Base-by-base conservation (phyloP, 1,284 basidiomycete genomes). In the Boletus sp. region DNA sequence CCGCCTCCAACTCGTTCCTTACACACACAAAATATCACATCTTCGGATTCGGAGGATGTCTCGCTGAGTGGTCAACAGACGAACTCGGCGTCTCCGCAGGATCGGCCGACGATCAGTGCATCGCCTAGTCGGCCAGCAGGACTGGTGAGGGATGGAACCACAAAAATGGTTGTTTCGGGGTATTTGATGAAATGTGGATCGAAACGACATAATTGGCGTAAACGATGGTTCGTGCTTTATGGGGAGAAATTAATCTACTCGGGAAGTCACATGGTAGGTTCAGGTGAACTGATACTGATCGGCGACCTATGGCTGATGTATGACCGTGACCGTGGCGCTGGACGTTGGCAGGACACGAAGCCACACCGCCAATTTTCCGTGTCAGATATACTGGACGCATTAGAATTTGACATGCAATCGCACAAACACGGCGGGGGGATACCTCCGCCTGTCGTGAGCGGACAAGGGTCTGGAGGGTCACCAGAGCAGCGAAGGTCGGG, bases 141-240 rank as follows among this genome's bases (percentile, higher is more conserved):
- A 23, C 19, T 44, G 30, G 4, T 5, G 19, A 51, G 63, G 43
- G 77, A 78, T 26, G 86, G 87, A 58, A 74, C 78, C 6, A 72
- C 79, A 19, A 93, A 91, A 69, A 72, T 84, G 39, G 83, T 96
- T 25, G 64, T 94, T 5, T 82, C 86, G 25, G 94, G 94, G 2
- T 99, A 99, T 67, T 73, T 99, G 52, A 95, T 96, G 90, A 99
- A 99, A 67, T 94, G 94, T 66, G 93, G 93, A 36, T 84, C 84
- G 42, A 91, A 95, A 57, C 81, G 94, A 58, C 87, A 91, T 60
- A 90, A 84, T 51, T 99, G 96, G 96, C 78, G 93, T 50, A 99
- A 99, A 71, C 75, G 92, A 36, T 94, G 90, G 89, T 94, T 94
- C 61, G 82, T 88, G 47, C 73, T 95, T 22, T 91, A 85, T 26